Evolutionary conservation across 2,329 filamentous ascomycete species (phyloP).

Genomic region (Fusarium sp.): DNA sequence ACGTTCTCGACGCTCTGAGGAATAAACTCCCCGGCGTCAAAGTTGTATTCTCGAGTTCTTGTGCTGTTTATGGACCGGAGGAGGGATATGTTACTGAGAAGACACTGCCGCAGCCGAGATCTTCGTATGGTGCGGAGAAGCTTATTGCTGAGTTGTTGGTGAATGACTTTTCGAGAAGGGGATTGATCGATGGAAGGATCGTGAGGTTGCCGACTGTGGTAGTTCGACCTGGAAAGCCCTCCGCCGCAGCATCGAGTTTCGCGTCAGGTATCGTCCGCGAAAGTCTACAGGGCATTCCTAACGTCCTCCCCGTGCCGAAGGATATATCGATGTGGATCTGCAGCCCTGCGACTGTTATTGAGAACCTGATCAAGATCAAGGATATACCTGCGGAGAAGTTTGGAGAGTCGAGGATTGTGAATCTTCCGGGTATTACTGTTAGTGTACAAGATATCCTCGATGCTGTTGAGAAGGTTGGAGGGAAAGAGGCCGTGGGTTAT

Average conservation of each 20-base stretch:
- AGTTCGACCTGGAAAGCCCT: slow-evolving; percentile 66
- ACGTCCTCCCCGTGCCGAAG: slow-evolving; percentile 55
- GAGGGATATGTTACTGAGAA: slow-evolving; percentile 27
- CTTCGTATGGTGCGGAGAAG: slow-evolving; percentile 69
- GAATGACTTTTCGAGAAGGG: slow-evolving; percentile 53
- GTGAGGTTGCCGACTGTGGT: slow-evolving; percentile 68
- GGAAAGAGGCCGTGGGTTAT: slow-evolving; percentile 51
- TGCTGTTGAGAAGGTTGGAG: slow-evolving; percentile 58
- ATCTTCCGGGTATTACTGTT: slow-evolving; percentile 61
- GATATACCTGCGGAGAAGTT: slow-evolving; percentile 51
- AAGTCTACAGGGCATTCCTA: slow-evolving; percentile 55
- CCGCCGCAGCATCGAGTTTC: slow-evolving; percentile 67
- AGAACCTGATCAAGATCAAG: slow-evolving; percentile 57
- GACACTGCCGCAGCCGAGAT: slow-evolving; percentile 57
- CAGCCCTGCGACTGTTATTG: slow-evolving; percentile 57
- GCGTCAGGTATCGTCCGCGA: slow-evolving; percentile 69
- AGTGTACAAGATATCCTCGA: slow-evolving; percentile 62
- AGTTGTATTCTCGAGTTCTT: slow-evolving; percentile 65
- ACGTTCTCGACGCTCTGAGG: slow-evolving; percentile 61
- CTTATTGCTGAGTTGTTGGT: slow-evolving; percentile 62
- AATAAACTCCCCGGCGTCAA: slow-evolving; percentile 55
- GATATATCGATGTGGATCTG: slow-evolving; percentile 61
- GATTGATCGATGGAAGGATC: slow-evolving; percentile 64
- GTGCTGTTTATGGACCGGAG: slow-evolving; percentile 63
- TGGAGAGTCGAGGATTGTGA: slow-evolving; percentile 53